phyloP scores from a whole-genome alignment of 2,329 filamentous ascomycete species.

The Dactylella cylindrospora region DNA sequence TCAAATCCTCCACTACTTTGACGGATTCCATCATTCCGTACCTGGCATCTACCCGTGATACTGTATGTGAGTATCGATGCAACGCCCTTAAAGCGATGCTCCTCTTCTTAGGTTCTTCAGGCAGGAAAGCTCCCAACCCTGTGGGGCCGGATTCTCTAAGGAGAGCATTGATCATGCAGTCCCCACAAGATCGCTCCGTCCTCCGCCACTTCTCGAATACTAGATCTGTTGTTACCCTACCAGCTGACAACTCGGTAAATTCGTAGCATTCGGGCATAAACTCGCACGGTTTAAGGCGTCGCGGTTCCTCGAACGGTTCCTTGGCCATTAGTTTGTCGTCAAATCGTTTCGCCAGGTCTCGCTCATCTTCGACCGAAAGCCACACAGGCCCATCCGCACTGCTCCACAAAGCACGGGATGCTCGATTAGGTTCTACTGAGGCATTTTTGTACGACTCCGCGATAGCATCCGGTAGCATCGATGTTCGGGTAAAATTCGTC shows the following conservation, averaged over 20 bases:
- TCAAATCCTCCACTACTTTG: background rate
- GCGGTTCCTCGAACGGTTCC: slow-evolving; percentile 7
- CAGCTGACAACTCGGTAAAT: background rate
- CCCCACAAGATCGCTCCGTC: slow-evolving; percentile 15
- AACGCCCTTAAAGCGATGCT: slow-evolving; percentile 5
- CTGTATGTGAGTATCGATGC: slow-evolving; percentile 22
- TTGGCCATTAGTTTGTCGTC: slow-evolving; percentile 6
- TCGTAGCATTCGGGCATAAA: slow-evolving; percentile 20
- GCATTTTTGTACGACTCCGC: slow-evolving; percentile 11
- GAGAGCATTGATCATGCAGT: slow-evolving; percentile 35
- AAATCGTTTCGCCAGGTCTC: slow-evolving; percentile 11
- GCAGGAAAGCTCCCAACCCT: slow-evolving; percentile 17
- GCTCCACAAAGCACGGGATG: slow-evolving; percentile 14
- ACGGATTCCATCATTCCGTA: slow-evolving; percentile 37
- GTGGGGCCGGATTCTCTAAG: slow-evolving; percentile 17
- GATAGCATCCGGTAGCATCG: background rate
- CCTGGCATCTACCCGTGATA: slow-evolving; percentile 30
- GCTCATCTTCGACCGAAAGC: slow-evolving; percentile 23
- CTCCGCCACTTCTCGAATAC: slow-evolving; percentile 34
- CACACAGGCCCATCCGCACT: slow-evolving; percentile 30
- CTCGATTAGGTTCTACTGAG: slow-evolving; percentile 17
- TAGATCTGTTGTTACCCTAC: background rate
- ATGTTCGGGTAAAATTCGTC: slow-evolving; percentile 4
- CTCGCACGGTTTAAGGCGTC: slow-evolving; percentile 16
- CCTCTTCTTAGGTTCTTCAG: slow-evolving; percentile 6